These are phyloP conservation scores for Starmerella stigmatis DNA, from an alignment of 805 yeast genomes.

Conservation along the genomic window DNA sequence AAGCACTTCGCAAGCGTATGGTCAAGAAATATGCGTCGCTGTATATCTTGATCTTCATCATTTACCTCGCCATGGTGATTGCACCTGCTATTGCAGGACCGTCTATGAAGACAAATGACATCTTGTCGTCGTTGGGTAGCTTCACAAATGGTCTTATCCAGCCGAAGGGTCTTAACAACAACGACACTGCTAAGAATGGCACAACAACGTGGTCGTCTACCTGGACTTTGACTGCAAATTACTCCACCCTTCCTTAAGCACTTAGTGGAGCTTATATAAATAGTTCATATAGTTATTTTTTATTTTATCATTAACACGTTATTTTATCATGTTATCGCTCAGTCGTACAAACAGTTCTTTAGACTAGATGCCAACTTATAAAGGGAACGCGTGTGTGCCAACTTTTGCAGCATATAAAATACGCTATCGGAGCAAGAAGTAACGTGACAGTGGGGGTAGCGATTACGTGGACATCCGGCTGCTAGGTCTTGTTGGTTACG, in stretches of 20 bases:
- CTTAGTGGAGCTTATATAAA: background rate
- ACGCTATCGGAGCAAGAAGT: too few species aligned
- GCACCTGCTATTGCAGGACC: slow-evolving; percentile 86
- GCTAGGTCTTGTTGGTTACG: too few species aligned
- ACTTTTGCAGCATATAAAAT: too few species aligned
- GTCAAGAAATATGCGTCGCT: slow-evolving; percentile 82
- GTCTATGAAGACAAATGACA: slow-evolving; percentile 36
- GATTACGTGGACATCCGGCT: too few species aligned
- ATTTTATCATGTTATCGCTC: too few species aligned
- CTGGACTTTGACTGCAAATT: slow-evolving; percentile 31
- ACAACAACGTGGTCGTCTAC: slow-evolving; percentile 39
- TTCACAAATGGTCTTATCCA: slow-evolving; percentile 63
- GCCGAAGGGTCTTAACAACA: slow-evolving; percentile 70
- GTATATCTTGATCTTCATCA: slow-evolving; percentile 56
- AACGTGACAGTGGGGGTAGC: too few species aligned
- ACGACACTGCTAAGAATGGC: slow-evolving; percentile 53
- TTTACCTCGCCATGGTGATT: slow-evolving; percentile 66
- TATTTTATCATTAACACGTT: slow-evolving; percentile 3
- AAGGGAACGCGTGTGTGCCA: too few species aligned
- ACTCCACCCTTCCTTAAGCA: slow-evolving; percentile 12
- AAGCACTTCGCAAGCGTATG: slow-evolving; percentile 93
- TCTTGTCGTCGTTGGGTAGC: slow-evolving; percentile 26
- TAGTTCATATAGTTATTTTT: slow-evolving; percentile 8
- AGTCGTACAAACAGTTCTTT: too few species aligned
- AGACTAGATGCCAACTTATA: too few species aligned